Evolutionary conservation across 2,329 filamentous ascomycete genomes (phyloP).

Genomic region (Sporothrix brasiliensis): DNA sequence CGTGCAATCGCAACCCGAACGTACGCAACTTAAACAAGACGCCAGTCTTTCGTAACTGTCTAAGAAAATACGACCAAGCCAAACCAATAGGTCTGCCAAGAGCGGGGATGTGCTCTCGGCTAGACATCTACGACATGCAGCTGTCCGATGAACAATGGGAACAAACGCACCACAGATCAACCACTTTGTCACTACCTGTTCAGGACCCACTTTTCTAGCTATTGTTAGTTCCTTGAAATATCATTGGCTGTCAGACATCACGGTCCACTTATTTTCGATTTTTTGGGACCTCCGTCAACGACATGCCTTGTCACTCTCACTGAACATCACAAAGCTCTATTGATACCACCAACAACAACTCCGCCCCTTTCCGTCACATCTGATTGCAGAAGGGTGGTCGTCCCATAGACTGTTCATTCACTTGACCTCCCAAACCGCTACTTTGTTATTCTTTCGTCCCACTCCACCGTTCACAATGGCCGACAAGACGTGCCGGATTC

Average conservation of each 20-base stretch:
- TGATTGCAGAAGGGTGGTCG: neutral
- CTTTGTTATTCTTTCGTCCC: neutral
- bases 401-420: neutral
- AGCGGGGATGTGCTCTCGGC: no score
- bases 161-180: no score
- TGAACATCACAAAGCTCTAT: neutral
- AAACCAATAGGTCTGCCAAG: no score
- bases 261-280: slow-evolving; percentile 8
- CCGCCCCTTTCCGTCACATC: no score
- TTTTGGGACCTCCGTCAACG: slow-evolving; percentile 11
- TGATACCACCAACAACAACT: neutral
- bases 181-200: neutral
- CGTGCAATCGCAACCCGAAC: no score
- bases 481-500: slow-evolving; percentile 52
- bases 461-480: slow-evolving; percentile 22
- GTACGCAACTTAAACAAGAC: no score
- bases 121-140: no score
- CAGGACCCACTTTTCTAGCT: neutral
- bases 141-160: no score
- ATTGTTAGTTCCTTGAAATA: neutral
- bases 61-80: no score
- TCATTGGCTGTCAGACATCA: neutral
- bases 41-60: no score
- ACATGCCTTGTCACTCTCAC: slow-evolving; percentile 6
- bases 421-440: no score